Evolutionary conservation across 164 flowering plant genomes (phyloP).

Genomic region (Liquidambar formosana): DNA sequence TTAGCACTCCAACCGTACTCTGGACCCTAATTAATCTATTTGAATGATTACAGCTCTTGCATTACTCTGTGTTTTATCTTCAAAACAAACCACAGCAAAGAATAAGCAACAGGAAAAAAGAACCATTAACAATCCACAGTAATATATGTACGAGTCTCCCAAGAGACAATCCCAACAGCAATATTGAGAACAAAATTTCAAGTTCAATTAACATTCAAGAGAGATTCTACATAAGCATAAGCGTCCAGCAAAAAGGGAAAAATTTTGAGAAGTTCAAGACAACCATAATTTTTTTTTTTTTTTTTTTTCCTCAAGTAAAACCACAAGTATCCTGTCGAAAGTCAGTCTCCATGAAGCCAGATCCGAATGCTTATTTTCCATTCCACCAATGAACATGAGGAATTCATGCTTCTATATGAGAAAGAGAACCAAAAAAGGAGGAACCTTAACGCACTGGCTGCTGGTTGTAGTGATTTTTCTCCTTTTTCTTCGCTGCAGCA

Average conservation of each 20-base stretch:
- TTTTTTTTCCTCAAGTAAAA: slow-evolving; percentile 4
- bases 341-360: slow-evolving; percentile 16
- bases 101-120: no score
- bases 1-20: background rate
- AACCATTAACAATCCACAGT: background rate
- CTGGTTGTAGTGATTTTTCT: slow-evolving; percentile 81
- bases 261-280: slow-evolving; percentile 5
- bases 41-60: background rate
- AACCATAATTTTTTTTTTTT: slow-evolving; percentile 16
- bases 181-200: background rate
- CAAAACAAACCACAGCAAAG: background rate
- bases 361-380: slow-evolving; percentile 37
- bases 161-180: background rate
- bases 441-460: slow-evolving; percentile 55
- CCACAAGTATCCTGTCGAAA: slow-evolving; percentile 15
- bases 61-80: background rate
- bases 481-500: slow-evolving; percentile 98
- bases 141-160: no score
- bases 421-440: slow-evolving; percentile 7
- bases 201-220: background rate
- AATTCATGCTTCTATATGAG: slow-evolving; percentile 18
- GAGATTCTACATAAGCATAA: slow-evolving; percentile 6
- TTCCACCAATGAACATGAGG: slow-evolving; percentile 30
- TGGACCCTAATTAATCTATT: background rate
- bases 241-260: slow-evolving; percentile 1